Percentiles rank a stretch among this genome's conserved stretches.
Conservation (phyloP, 331 rosid species). For the Prunus yedoensis region DNA sequence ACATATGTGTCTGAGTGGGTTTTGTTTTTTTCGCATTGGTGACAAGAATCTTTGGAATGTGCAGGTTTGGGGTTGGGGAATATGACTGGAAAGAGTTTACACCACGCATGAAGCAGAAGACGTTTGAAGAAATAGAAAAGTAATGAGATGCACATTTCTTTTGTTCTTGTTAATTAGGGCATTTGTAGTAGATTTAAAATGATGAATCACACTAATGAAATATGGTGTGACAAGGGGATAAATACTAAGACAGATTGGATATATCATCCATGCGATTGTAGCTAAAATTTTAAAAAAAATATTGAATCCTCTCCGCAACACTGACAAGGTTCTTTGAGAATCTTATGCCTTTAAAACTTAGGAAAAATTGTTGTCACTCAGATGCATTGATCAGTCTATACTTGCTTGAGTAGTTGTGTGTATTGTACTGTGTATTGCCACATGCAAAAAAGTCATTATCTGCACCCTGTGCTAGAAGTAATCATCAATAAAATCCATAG, state of each 20-base stretch:
- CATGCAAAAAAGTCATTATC: not conserved
- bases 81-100: slow-evolving; percentile 92
- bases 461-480: not conserved
- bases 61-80: slow-evolving; percentile 93
- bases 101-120: slow-evolving; percentile 88
- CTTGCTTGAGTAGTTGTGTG: slow-evolving; percentile 1
- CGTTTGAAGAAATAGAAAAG: slow-evolving; percentile 85
- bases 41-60: slow-evolving; percentile 17
- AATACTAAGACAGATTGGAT: not conserved
- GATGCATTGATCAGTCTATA: not conserved
- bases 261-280: not conserved
- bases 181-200: not conserved
- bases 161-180: not conserved
- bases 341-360: not conserved
- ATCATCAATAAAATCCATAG: not conserved
- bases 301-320: not conserved
- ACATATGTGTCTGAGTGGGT: slow-evolving; percentile 3
- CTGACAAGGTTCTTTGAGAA: not conserved
- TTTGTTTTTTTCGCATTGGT: slow-evolving; percentile 1
- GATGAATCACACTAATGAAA: not conserved
- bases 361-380: too few species aligned
- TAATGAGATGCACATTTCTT: slow-evolving; percentile 24
- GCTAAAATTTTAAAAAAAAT: not conserved
- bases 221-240: not conserved
- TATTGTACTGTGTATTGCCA: not conserved